Base-by-base conservation (phyloP, 179 eudicot species). In the Sideroxylon spinosum region DNA sequence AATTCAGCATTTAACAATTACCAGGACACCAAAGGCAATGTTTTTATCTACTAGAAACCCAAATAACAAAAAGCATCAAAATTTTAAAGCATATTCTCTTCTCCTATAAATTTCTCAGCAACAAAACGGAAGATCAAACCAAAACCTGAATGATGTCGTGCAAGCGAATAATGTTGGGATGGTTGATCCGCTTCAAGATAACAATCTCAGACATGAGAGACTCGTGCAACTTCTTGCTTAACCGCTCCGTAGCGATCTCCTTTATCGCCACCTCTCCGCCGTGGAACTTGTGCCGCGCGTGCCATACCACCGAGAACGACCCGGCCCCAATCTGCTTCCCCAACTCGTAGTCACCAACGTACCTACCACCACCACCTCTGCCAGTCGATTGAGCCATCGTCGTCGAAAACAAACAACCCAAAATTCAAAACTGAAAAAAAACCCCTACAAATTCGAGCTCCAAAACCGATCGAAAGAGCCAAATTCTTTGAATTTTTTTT, bases 281-380 rank as follows among this genome's bases (percentile, higher is more conserved):
- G 32, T 85, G 87, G 28, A 87, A 84, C 68, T 87, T 79, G 75
- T 95, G 98, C 74, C 94, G 81, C 44, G 89, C 98, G 71, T 88
- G 97, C 98, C 98, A 95, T 70, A 95, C 98, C 63, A 88, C 90
- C 60, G 98, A 95, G 82, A 93, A 95, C 49, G 98, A 95, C 14
- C 98, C 98, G 37, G 87, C 79, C 68, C 98, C 98, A 61, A 95
- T 88, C 78, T 93, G 90, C 77, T 78, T 83, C 25, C 90, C 95
- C 25, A 95, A 92, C 81, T 82, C 63, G 69, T 93, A 95, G 4
- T 95, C 98, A 25, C 98, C 97, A 12, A 95, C 87, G 70, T 80
- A 78, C 78, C 91, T 86, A 37, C 44, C 44, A 12, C 44, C 44
- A 12, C 62, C 77, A 25, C 81, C 88, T 55, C 85, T 82, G 78